Evolutionary conservation across 441 rosid genomes (phyloP), one percentile per base, ranked within the genome.

Genomic region (Populus hybrid): DNA sequence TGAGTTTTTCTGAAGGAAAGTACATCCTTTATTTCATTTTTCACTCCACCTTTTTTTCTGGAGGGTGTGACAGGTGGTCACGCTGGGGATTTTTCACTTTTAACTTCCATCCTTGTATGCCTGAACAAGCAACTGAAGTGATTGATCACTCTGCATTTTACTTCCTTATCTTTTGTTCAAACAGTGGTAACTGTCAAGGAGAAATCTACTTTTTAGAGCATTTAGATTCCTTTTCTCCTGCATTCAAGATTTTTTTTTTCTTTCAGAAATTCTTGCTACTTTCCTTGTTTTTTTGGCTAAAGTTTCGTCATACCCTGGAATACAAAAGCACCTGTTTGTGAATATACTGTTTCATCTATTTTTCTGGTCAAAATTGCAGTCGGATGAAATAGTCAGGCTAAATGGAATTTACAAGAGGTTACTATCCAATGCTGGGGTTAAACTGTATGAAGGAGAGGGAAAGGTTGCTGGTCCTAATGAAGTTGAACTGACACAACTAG

Each of bases 381-480:
- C 91, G 5, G 93, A 90, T 81, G 99, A 96, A 87, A 96, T 96
- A 79, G 40, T 76, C 69, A 90, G 99, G 80, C 84, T 96, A 79
- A 96, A 87, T 88, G 98, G 97, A 75, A 88, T 96, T 75, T 93
- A 96, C 87, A 94, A 94, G 93, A 84, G 98, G 53, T 80, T 96
- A 67, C 84, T 94, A 82, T 90, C 98, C 69, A 93, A 89, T 85
- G 89, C 98, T 80, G 96, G 91, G 3, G 99, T 96, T 70, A 94
- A 94, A 87, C 79, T 93, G 79, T 91, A 84, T 77, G 99, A 96
- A 91, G 99, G 99, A 75, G 98, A 92, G 86, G 99, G 99, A 79
- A 93, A 87, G 86, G 63, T 94, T 72, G 94, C 90, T 63, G 98
- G 97, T 82, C 96, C 95, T 40, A 87, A 92, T 79, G 93, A 94